Evolutionary conservation across 2,329 filamentous ascomycete genomes (phyloP).

Genomic region (Furcasterigmium furcatum): DNA sequence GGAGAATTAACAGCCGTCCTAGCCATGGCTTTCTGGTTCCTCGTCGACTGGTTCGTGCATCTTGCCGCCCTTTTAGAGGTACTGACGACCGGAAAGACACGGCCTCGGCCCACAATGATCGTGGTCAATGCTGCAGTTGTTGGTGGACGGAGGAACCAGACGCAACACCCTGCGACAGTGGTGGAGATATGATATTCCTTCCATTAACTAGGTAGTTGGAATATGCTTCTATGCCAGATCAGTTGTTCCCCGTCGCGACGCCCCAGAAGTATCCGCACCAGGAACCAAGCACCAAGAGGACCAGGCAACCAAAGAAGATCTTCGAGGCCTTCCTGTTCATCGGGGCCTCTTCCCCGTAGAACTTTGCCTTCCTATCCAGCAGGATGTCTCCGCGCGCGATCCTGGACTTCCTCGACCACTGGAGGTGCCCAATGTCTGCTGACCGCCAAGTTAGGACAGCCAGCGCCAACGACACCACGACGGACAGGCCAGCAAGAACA

Average conservation of each 20-base stretch:
- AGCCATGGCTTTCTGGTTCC: too few species aligned
- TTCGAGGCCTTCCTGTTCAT: slow-evolving; percentile 39
- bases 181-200: too few species aligned
- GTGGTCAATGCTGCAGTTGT: slow-evolving; percentile 7
- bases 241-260: slow-evolving; percentile 48
- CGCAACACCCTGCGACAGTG: too few species aligned
- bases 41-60: too few species aligned
- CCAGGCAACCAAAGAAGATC: slow-evolving; percentile 36
- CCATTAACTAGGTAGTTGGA: too few species aligned
- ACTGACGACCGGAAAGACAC: too few species aligned
- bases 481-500: slow-evolving; percentile 44
- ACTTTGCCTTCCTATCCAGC: background rate
- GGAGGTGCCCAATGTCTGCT: slow-evolving; percentile 31
- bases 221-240: too few species aligned
- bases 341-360: slow-evolving; percentile 31
- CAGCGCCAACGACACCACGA: slow-evolving; percentile 38
- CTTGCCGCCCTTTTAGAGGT: too few species aligned
- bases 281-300: slow-evolving; percentile 44
- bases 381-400: slow-evolving; percentile 32
- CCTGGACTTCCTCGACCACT: slow-evolving; percentile 56
- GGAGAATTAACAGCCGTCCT: too few species aligned
- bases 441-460: slow-evolving; percentile 25
- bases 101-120: too few species aligned
- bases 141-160: too few species aligned
- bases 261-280: slow-evolving; percentile 61